phyloP scores from a whole-genome alignment of 2,329 filamentous ascomycete genomes.

The Trichophaea hybrida region DNA sequence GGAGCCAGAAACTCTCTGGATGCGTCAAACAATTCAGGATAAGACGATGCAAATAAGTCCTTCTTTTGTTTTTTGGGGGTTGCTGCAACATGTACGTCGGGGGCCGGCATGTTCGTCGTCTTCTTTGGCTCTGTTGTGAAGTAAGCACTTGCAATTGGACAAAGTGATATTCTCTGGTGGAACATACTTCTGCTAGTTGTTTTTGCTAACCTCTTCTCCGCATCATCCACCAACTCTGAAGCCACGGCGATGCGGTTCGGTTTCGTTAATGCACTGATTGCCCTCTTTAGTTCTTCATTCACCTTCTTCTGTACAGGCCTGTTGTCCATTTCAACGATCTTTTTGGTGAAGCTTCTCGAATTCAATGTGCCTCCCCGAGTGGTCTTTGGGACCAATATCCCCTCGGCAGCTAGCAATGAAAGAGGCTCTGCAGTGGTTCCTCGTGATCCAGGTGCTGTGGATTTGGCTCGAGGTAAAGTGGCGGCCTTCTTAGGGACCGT shows the following conservation, averaged over 20 bases:
- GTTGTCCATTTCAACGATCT: conserved; percentile 41
- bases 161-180: background rate
- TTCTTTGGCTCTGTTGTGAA: conserved; percentile 39
- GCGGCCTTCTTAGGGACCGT: background rate
- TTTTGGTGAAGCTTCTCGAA: conserved; percentile 36
- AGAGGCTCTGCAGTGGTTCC: background rate
- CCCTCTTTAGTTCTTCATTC: conserved; percentile 58
- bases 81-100: conserved; percentile 26
- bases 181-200: conserved; percentile 39
- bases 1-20: background rate
- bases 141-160: conserved; percentile 28
- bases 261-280: conserved; percentile 58
- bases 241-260: conserved; percentile 59
- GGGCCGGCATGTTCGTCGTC: conserved; percentile 32
- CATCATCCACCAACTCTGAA: conserved; percentile 51
- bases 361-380: conserved; percentile 30
- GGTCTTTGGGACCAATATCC: conserved; percentile 32
- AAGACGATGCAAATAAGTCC: background rate
- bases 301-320: conserved; percentile 41
- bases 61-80: conserved; percentile 23
- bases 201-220: conserved; percentile 44
- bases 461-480: background rate
- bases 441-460: background rate
- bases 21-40: background rate
- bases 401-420: background rate